Evolutionary conservation across 2,329 filamentous ascomycete genomes (phyloP).

Genomic region (Verticillium albo-atrum): DNA sequence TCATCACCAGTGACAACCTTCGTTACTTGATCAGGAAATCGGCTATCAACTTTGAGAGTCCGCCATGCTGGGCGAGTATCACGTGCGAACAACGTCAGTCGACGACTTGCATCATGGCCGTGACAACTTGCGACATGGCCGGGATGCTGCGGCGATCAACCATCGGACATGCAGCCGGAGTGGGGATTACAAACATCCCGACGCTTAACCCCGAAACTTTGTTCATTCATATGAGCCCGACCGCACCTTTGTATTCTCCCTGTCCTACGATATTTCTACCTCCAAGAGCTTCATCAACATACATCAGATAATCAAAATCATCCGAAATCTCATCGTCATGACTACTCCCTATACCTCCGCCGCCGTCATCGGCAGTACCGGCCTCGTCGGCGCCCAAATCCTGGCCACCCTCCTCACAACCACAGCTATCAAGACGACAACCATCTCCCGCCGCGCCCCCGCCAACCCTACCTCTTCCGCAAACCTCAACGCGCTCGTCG

Average conservation of each 20-base stretch:
- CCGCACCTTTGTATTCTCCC: not conserved
- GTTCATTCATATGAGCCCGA: not conserved
- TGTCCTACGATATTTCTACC: not conserved
- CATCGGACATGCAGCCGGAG: not conserved
- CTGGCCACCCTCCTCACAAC: constrained; percentile 59
- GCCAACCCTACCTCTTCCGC: constrained; percentile 37
- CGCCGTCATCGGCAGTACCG: constrained; percentile 58
- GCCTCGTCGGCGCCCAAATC: constrained; percentile 69
- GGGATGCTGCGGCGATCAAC: too few species aligned
- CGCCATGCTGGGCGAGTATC: not conserved
- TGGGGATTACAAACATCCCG: not conserved
- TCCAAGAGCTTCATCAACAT: not conserved
- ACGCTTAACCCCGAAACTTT: not conserved
- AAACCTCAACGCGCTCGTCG: constrained; percentile 62
- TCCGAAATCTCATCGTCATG: not conserved
- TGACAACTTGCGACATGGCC: not conserved
- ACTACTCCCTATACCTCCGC: not conserved
- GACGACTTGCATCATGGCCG: not conserved
- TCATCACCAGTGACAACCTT: not conserved
- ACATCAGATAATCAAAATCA: not conserved
- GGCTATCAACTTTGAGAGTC: not conserved
- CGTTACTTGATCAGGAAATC: not conserved
- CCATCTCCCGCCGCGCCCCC: constrained; percentile 64
- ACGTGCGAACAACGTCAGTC: not conserved
- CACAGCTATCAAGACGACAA: constrained; percentile 50